Evolutionary conservation across 1,284 basidiomycete genomes (phyloP).

Genomic region (Agroathelia rolfsii): DNA sequence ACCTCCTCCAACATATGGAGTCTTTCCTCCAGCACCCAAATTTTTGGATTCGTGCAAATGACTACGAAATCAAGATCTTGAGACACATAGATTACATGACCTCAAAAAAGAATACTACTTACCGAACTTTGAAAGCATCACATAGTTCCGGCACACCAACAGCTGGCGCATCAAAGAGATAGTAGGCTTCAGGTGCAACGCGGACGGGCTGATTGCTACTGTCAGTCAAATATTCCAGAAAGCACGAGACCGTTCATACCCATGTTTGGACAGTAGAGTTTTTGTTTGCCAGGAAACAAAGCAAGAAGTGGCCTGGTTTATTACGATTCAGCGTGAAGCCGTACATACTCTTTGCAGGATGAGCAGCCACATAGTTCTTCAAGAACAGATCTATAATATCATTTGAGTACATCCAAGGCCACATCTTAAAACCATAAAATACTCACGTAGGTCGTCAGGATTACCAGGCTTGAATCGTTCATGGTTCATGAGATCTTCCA

Average conservation of each 20-base stretch:
- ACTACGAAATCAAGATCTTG: conserved; percentile 25
- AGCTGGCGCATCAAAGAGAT: conserved; percentile 80
- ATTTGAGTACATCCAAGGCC: too few relatives aligned
- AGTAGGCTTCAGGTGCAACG: conserved; percentile 85
- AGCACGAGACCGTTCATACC: conserved; percentile 37
- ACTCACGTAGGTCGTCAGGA: conserved; percentile 84
- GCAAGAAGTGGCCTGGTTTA: conserved; percentile 85
- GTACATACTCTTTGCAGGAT: conserved; percentile 91
- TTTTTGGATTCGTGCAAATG: conserved; percentile 78
- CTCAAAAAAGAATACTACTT: conserved; percentile 21
- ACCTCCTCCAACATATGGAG: conserved; percentile 67
- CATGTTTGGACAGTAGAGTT: conserved; percentile 86
- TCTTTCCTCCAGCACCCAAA: conserved; percentile 62
- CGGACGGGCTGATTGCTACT: conserved; percentile 64
- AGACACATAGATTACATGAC: too few relatives aligned
- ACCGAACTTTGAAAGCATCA: conserved; percentile 92
- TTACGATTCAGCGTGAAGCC: conserved; percentile 91
- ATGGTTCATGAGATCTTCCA: conserved; percentile 91
- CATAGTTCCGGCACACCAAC: conserved; percentile 87
- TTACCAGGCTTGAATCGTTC: conserved; percentile 91
- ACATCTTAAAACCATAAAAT: conserved; percentile 7
- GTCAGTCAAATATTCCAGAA: conserved; percentile 6
- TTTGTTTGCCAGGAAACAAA: conserved; percentile 91
- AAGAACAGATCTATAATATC: conserved; percentile 62
- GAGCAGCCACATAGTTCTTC: conserved; percentile 85